Conservation (phyloP, 768 basidiomycete genomes). For the Crassisporium funariophilum region DNA sequence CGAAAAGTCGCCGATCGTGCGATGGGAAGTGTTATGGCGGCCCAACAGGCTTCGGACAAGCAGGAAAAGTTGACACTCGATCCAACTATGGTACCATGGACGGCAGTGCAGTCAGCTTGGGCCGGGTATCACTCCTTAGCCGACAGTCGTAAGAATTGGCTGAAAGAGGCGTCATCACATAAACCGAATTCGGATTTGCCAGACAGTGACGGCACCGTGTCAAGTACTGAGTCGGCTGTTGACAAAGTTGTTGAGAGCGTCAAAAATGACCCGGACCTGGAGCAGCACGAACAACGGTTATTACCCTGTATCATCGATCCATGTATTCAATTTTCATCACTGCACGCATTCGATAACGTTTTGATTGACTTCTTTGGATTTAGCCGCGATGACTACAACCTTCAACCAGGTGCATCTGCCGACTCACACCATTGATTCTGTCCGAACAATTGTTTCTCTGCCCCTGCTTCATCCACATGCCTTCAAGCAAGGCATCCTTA, state of each 20-base stretch:
- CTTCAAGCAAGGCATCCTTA: conserved; percentile 86
- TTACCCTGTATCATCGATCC: conserved; percentile 87
- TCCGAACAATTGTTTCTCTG: conserved; percentile 88
- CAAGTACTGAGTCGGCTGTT: conserved; percentile 39
- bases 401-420: conserved; percentile 91
- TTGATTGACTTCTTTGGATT: conserved; percentile 9
- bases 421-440: conserved; percentile 84
- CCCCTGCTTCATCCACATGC: conserved; percentile 86
- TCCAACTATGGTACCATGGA: conserved; percentile 67
- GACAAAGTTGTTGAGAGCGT: conserved; percentile 81
- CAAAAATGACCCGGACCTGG: conserved; percentile 74
- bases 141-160: conserved; percentile 60
- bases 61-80: conserved; percentile 49
- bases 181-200: no score
- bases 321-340: conserved; percentile 44
- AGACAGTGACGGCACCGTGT: no score
- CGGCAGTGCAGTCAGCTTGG: conserved; percentile 69
- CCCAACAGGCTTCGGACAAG: conserved; percentile 14
- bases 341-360: conserved; percentile 9
- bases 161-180: conserved; percentile 46
- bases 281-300: conserved; percentile 78
- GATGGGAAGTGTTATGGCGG: conserved; percentile 63
- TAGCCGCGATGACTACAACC: conserved; percentile 77
- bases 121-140: conserved; percentile 48
- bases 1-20: conserved; percentile 76